These are phyloP conservation scores for Capillidium heterosporum DNA, from an alignment of 371 early-diverging fungal genomes.

Conservation along the genomic window DNA sequence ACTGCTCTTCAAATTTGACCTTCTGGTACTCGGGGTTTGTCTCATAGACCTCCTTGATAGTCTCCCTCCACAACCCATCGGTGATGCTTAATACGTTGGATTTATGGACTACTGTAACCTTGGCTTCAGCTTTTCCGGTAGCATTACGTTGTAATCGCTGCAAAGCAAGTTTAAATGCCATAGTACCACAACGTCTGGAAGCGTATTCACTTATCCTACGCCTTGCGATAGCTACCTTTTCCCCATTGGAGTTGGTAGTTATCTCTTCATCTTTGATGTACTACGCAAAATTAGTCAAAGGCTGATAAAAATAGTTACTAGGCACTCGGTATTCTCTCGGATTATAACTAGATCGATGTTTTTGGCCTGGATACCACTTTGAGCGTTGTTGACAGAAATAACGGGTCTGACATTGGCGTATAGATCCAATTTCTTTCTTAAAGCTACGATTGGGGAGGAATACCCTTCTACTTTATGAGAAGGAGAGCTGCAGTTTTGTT, in stretches of 20 bases:
- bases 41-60: conserved; percentile 53
- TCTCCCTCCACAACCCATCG: conserved; percentile 89
- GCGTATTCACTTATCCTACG: conserved; percentile 78
- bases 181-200: conserved; percentile 58
- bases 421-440: conserved; percentile 77
- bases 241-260: conserved; percentile 37
- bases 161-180: conserved; percentile 79
- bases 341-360: conserved; percentile 84
- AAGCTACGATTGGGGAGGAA: conserved; percentile 85
- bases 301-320: conserved; percentile 29
- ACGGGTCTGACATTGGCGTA: conserved; percentile 92
- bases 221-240: conserved; percentile 62
- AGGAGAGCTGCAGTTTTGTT: conserved; percentile 48
- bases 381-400: conserved; percentile 35
- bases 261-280: conserved; percentile 70
- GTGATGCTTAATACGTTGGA: conserved; percentile 82
- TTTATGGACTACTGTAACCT: conserved; percentile 91
- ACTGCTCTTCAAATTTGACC: conserved; percentile 76
- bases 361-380: conserved; percentile 31
- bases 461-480: conserved; percentile 92
- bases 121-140: conserved; percentile 29
- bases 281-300: conserved; percentile 15
- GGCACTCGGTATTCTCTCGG: conserved; percentile 92
- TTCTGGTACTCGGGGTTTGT: conserved; percentile 28
- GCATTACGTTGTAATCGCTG: conserved; percentile 46